These are phyloP conservation scores for Sequoia sempervirens DNA, from an alignment of 75 land plant species.

Conservation along the genomic window DNA sequence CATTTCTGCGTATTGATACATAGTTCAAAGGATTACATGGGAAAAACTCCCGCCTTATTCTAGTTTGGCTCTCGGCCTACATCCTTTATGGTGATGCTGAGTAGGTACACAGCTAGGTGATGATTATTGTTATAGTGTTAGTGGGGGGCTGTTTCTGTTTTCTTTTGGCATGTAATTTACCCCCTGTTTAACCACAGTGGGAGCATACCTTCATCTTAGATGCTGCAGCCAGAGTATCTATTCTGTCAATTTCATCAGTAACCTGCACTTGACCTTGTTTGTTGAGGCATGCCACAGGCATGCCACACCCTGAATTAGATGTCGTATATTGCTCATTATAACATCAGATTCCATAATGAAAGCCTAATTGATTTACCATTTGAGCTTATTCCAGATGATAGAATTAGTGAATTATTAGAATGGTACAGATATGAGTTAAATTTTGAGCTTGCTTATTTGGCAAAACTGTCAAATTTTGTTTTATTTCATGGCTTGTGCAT, in stretches of 20 bases:
- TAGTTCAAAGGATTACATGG: background rate
- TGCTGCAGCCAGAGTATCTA: background rate
- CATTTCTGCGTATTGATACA: background rate
- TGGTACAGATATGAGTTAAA: background rate
- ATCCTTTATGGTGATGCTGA: background rate
- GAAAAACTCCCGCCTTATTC: background rate
- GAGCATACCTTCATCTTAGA: background rate
- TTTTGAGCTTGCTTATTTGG: background rate
- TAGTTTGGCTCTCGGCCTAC: background rate
- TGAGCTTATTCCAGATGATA: background rate
- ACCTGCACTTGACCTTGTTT: background rate
- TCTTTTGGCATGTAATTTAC: background rate
- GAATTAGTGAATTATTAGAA: background rate
- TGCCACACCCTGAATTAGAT: background rate
- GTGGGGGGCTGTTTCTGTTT: background rate
- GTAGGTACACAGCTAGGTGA: background rate
- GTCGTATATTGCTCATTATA: background rate
- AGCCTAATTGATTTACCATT: background rate
- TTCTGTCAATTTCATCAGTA: background rate
- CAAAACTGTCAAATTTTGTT: background rate
- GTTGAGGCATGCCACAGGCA: no score
- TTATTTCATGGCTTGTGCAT: background rate
- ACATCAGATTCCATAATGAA: background rate
- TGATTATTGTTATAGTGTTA: background rate
- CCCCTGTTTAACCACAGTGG: background rate